Base-by-base conservation (phyloP, 148 eudicot genomes). In the Linanthus parryae region DNA sequence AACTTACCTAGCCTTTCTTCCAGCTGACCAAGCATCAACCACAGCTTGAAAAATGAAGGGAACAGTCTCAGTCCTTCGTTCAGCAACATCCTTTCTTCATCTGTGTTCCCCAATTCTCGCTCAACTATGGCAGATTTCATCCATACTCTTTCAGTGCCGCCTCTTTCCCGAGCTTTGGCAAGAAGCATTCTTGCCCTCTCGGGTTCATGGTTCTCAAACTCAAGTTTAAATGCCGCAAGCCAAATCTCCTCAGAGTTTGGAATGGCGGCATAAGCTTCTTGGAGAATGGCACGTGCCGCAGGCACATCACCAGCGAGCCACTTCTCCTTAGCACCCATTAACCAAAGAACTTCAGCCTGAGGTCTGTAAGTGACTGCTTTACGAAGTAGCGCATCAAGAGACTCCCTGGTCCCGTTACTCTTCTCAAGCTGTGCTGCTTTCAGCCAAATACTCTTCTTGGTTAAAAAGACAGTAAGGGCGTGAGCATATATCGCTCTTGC, bases 271-370 rank as follows among this genome's bases (percentile, higher is more conserved):
- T 79, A 84, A 11, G 96, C 96, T 67, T 92, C 94, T 47, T 79
- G 83, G 42, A 92, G 88, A 59, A 92, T 87, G 13, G 83, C 87
- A 20, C 98, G 80, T 54, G 96, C 98, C 35, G 96, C 73, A 39
- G 89, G 90, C 35, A 87, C 98, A 59, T 92, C 96, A 36, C 90
- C 95, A 51, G 98, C 98, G 50, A 92, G 96, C 94, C 96, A 92
- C 70, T 92, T 92, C 54, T 92, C 98, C 53, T 92, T 86, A 26
- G 98, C 96, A 58, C 90, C 98, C 96, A 91, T 91, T 11, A 91
- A 73, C 98, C 98, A 92, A 27, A 92, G 44, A 52, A 79, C 94
- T 52, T 92, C 98, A 24, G 94, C 96, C 54, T 92, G 94, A 2
- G 98, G 98, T 20, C 76, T 75, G 57, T 87, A 87, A 1, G 79